Conservation (phyloP, 2,329 filamentous ascomycete species). For the Colletotrichum salicis region DNA sequence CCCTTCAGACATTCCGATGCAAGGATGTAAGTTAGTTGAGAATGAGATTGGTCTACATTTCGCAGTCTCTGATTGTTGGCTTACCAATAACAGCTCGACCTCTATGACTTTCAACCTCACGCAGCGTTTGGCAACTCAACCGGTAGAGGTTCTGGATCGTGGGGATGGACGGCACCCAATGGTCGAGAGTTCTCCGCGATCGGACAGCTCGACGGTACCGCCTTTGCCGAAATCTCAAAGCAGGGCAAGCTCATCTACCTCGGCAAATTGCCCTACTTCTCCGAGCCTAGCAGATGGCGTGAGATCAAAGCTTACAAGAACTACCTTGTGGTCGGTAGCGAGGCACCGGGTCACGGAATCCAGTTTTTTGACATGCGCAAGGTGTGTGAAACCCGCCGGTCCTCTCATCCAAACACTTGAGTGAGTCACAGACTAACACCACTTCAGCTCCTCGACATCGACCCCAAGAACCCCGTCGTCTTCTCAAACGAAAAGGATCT, state of each 20-base stretch:
- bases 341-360: conserved; percentile 60
- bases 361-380: conserved; percentile 70
- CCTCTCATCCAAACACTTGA: background rate
- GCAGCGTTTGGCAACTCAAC: conserved; percentile 56
- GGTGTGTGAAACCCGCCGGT: background rate
- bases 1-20: conserved; percentile 55
- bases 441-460: conserved; percentile 50
- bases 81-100: conserved; percentile 50
- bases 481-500: conserved; percentile 44
- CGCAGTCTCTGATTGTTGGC: background rate
- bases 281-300: conserved; percentile 44
- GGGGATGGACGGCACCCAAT: conserved; percentile 53
- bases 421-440: background rate
- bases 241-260: conserved; percentile 54
- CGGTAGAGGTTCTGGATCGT: conserved; percentile 42
- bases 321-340: conserved; percentile 46
- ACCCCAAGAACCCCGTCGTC: conserved; percentile 47
- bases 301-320: conserved; percentile 49
- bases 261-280: conserved; percentile 52
- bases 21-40: conserved; percentile 43
- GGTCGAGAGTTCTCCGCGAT: conserved; percentile 55
- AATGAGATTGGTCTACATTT: background rate
- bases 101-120: conserved; percentile 64
- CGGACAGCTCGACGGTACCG: conserved; percentile 53
- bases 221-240: conserved; percentile 53